A percentile compares a stretch with the other conserved stretches of the same genome.
phyloP scores from a whole-genome alignment of 345 rosid genomes.

The Populus pruinosa region DNA sequence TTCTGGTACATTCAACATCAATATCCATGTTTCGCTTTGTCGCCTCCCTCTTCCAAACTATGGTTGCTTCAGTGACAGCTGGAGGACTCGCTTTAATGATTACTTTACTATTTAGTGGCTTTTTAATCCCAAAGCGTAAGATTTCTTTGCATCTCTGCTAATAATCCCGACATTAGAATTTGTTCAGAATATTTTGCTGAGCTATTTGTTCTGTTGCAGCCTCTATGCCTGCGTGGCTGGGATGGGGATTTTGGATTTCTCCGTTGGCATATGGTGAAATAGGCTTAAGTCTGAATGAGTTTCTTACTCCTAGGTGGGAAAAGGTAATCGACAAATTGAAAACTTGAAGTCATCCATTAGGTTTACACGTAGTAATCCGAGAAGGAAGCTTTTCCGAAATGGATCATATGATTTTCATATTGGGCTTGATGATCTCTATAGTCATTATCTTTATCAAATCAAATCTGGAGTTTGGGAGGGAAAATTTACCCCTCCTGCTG shows the following conservation, averaged over 20 bases:
- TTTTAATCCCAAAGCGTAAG: conserved; percentile 56
- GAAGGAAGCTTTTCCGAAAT: no score
- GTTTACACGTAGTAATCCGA: no score
- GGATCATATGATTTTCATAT: no score
- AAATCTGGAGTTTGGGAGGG: no score
- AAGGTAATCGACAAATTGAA: conserved; percentile 29
- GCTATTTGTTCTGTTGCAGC: conserved; percentile 40
- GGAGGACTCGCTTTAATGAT: conserved; percentile 44
- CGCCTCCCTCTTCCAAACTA: conserved; percentile 59
- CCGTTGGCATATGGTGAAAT: conserved; percentile 69
- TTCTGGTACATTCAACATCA: conserved; percentile 54
- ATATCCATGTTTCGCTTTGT: conserved; percentile 67
- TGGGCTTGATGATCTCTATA: no score
- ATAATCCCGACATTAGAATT: neutral
- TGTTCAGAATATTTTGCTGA: neutral
- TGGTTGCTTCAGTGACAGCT: conserved; percentile 42
- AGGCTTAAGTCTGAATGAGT: conserved; percentile 61
- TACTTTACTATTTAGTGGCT: conserved; percentile 55
- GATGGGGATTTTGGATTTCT: conserved; percentile 73
- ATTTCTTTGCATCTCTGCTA: neutral
- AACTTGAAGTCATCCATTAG: neutral
- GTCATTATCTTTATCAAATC: no score
- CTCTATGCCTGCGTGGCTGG: conserved; percentile 65
- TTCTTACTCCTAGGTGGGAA: conserved; percentile 73
- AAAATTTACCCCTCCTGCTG: no score